Conservation (phyloP, 176 grass and related monocot genomes). For the Zizania latifolia region DNA sequence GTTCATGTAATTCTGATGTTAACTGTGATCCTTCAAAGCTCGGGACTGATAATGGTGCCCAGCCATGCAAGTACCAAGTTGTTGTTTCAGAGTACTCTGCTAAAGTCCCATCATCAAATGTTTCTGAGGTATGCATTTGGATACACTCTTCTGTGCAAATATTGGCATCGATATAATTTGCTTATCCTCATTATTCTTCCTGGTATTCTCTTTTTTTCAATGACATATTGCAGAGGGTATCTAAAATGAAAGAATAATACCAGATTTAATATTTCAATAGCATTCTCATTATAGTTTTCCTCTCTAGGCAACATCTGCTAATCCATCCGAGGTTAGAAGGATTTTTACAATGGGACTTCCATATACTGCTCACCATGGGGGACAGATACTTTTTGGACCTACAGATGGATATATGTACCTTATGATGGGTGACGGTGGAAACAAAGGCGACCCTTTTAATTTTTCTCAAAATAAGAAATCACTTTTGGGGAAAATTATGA, state of each 20-base stretch:
- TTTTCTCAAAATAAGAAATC: conserved; percentile 66
- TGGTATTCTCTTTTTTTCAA: not conserved
- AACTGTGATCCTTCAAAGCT: conserved; percentile 84
- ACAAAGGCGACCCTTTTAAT: conserved; percentile 66
- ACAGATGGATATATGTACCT: conserved; percentile 63
- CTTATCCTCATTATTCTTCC: not conserved
- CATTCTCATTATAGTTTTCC: not conserved
- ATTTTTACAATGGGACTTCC: conserved; percentile 75
- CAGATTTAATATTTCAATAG: not conserved
- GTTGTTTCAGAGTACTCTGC: conserved; percentile 75
- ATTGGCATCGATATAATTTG: conserved; percentile 3
- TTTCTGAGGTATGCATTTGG: conserved; percentile 47
- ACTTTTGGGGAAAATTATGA: conserved; percentile 67
- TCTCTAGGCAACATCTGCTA: conserved; percentile 41
- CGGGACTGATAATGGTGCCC: conserved; percentile 46
- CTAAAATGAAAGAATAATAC: not conserved
- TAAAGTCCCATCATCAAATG: conserved; percentile 52
- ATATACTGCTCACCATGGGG: conserved; percentile 46
- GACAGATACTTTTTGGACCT: conserved; percentile 75
- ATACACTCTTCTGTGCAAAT: conserved; percentile 4
- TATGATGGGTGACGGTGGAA: conserved; percentile 75
- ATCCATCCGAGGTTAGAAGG: conserved; percentile 51
- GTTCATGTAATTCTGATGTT: conserved; percentile 87
- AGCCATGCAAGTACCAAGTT: conserved; percentile 72
- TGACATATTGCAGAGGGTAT: not conserved